Evolutionary conservation across 1,139 yeast species (phyloP), one percentile per base, ranked within the genome.

Genomic region (Schwanniomyces etchellsii): DNA sequence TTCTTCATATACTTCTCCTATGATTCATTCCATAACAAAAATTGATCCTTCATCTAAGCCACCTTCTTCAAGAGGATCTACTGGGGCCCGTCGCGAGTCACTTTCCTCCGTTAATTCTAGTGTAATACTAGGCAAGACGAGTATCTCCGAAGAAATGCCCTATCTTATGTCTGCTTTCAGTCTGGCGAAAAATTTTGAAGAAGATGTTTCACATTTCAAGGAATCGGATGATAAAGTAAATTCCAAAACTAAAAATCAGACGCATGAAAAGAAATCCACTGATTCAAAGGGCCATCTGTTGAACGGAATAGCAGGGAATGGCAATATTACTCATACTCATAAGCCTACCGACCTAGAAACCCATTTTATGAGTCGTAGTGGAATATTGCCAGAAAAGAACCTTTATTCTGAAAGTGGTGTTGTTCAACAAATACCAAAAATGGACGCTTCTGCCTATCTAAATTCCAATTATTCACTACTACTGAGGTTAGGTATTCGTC

Each of bases 161-260:
- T 67, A 62, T 39, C 53, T 76, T 41, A 60, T 75, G 70, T 53
- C 69, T 11, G 81, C 80, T n/a, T 76, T 75, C 39, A 65, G 69
- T 37, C 68, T 69, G 39, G 78, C 76, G 2, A 66, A 61, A 37
- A 65, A 64, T 23, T 59, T 70, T 11, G 74, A 70, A 37, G 70
- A 68, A 40, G 79, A 73, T 37, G 55, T 73, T 4, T 55, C 54
- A 30, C 70, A 63, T 36, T 63, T 43, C 42, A 49, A 52, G 28
- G 57, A 49, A 30, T 53, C 50, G 16, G 52, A 44, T 10, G 21
- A 18, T 18, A 18, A 18, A 7, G n/a, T 18, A 18, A 7, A 18
- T 18, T 18, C 21, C n/a, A n/a, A 7, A 18, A 18, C 9, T 18
- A 18, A 18, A 18, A 40, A 39, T n/a, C 32, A 34, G 33, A 34